Evolutionary conservation across 257 asterid genomes (phyloP).

Genomic region (Solanum peruvianum): DNA sequence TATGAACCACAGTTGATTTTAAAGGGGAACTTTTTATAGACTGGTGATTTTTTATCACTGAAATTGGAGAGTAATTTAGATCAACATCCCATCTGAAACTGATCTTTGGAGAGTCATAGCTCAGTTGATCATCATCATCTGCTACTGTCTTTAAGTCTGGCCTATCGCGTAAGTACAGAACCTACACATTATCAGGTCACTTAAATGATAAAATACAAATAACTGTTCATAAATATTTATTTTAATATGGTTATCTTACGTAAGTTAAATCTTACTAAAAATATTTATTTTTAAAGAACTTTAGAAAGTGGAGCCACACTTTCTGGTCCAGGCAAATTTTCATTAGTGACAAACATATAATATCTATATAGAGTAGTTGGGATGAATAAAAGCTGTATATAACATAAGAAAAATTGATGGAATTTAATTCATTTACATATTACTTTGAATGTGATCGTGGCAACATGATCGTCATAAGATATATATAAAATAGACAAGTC

Average conservation of each 20-base stretch:
- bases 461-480: neutral
- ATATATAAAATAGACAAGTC: neutral
- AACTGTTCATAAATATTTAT: neutral
- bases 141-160: slow-evolving; percentile 27
- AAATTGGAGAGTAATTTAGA: slow-evolving; percentile 42
- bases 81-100: slow-evolving; percentile 72
- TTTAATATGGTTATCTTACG: neutral
- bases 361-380: neutral
- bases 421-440: neutral
- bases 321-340: neutral
- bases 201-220: too few relatives aligned
- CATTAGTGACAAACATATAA: neutral
- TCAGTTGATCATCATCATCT: slow-evolving; percentile 35
- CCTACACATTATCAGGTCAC: too few relatives aligned
- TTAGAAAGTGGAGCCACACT: neutral
- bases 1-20: slow-evolving; percentile 29
- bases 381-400: neutral
- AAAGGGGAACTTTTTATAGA: slow-evolving; percentile 10
- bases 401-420: neutral
- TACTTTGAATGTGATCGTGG: neutral
- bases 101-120: slow-evolving; percentile 69
- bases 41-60: slow-evolving; percentile 18
- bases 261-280: neutral
- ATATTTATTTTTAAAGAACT: neutral
- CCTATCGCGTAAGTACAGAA: slow-evolving; percentile 35